Base-by-base conservation (phyloP, 345 rosid species). In the Reutealis trisperma region DNA sequence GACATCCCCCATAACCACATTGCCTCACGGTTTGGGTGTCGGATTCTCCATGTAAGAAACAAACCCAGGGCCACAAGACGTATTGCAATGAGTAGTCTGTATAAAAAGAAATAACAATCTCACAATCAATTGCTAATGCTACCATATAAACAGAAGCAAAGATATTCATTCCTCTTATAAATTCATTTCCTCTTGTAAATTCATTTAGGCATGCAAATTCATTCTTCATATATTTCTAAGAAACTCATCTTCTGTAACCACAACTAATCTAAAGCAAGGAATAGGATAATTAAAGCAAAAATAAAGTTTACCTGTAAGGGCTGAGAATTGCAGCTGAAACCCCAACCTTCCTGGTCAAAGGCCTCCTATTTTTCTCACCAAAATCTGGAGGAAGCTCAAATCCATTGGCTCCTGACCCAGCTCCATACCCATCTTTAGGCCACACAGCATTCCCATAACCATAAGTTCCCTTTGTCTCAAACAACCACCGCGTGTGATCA, bases 1-100 rank as follows among this genome's bases (percentile, higher is more conserved):
- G 97, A 92, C 89, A 88, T 89, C 70, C 89, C 91, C 92, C 94
- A 90, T 68, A 92, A 78, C 90, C 93, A 92, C 89, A 89, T 88
- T 60, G 97, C 93, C 21, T 90, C 91, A 22, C 83, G 79, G 75
- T 92, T 92, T 1, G 91, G 94, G 69, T 92, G 94, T 27, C 87
- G 83, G 71, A 90, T 74, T 79, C 97, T 87, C 97, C 97, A 92
- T 61, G 93, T 80, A 30, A 92, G 84, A 49, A 92, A 92, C 78
- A 89, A 47, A 13, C 88, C 90, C 55, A 92, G 93, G 55, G 97
- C 93, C 52, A 77, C 91, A 37, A 92, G 79, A 63, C 90, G 94
- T 13, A 86, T 63, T 34, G 72, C 75, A 55, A 92, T 85, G 19
- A 92, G 86, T 74, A 92, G 76, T 69, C 91, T 92, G 88, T 76